A percentile compares a stretch with the other conserved stretches of the same genome.
Conservation (phyloP, 2,329 filamentous ascomycete species). For the Diaporthe sp. region DNA sequence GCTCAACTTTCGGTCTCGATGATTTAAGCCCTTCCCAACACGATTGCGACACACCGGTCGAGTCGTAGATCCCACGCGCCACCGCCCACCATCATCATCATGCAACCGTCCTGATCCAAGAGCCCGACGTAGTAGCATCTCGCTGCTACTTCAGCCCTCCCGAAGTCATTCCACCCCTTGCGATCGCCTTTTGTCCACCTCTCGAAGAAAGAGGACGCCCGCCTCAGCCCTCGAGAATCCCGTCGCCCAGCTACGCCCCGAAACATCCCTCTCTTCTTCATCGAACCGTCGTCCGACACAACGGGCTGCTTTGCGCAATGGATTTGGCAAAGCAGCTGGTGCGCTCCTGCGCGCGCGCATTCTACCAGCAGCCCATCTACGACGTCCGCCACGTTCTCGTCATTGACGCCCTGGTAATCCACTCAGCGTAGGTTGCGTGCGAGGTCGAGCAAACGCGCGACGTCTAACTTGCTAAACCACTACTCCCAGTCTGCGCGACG, state of each 20-base stretch:
- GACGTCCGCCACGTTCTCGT: constrained; percentile 87
- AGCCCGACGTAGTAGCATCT: constrained; percentile 36
- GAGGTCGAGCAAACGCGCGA: constrained; percentile 81
- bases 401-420: constrained; percentile 87
- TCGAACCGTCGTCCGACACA: neutral
- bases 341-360: constrained; percentile 86
- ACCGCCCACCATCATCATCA: constrained; percentile 35
- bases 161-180: neutral
- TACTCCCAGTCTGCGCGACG: constrained; percentile 79
- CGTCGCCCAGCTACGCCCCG: neutral
- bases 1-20: neutral
- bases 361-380: constrained; percentile 66
- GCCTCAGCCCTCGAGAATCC: neutral
- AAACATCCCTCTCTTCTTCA: neutral
- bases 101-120: constrained; percentile 33
- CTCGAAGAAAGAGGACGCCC: neutral
- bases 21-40: neutral
- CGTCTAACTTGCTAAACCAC: constrained; percentile 80
- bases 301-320: constrained; percentile 50
- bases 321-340: constrained; percentile 80
- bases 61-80: constrained; percentile 26
- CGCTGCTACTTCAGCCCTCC: constrained; percentile 32
- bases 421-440: constrained; percentile 79
- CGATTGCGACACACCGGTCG: constrained; percentile 25
- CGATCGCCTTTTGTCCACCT: neutral